Conservation (phyloP, 73 alveolate species). For the Breviolum minutum region DNA sequence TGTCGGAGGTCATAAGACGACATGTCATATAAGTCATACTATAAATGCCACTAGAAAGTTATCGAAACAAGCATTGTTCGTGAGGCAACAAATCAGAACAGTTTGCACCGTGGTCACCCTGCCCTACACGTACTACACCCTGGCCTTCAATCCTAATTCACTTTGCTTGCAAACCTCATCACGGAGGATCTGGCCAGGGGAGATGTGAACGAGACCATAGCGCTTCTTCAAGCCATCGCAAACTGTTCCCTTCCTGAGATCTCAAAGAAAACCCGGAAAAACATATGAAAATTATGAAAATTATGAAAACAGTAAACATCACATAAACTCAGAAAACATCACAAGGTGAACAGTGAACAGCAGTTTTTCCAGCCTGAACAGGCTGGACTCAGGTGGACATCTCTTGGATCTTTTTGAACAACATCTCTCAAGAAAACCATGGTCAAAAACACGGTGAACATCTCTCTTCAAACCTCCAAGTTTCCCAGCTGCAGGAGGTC, state of each 20-base stretch:
- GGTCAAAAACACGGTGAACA: no score
- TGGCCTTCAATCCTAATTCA: conserved; percentile 15
- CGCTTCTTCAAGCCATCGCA: conserved; percentile 89
- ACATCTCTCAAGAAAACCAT: no score
- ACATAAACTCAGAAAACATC: background rate
- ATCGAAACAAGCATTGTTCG: background rate
- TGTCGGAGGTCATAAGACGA: background rate
- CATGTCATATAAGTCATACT: background rate
- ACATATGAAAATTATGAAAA: background rate
- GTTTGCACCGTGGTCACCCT: background rate
- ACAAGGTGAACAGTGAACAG: background rate
- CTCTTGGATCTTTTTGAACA: no score
- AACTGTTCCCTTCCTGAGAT: conserved; percentile 46
- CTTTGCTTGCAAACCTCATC: conserved; percentile 38
- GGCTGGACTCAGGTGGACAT: no score
- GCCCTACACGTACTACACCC: background rate
- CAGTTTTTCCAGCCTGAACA: no score
- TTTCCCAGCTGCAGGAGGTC: conserved; percentile 82
- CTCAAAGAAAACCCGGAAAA: no score
- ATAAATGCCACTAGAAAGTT: background rate
- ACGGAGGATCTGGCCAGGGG: conserved; percentile 74
- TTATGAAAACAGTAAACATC: background rate
- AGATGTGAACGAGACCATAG: conserved; percentile 81
- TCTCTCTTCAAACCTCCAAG: conserved; percentile 7
- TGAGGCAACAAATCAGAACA: background rate